These are phyloP conservation scores for Vigna nakashimae DNA, from an alignment of 306 rosid genomes.

Conservation along the genomic window DNA sequence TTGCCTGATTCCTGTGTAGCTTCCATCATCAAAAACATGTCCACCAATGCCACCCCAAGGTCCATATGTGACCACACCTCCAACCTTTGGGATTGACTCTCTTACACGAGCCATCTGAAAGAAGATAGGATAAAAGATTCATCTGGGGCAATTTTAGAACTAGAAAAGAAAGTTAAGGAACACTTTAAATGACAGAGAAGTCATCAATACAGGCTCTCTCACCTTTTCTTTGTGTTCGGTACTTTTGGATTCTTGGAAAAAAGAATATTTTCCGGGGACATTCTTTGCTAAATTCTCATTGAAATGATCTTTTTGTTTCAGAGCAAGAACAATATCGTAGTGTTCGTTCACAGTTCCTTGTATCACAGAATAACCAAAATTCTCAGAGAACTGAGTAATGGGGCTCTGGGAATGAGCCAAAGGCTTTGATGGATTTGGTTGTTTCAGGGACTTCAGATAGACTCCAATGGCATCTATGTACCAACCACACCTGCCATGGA, in stretches of 20 bases:
- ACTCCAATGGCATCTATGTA: slow-evolving; percentile 90
- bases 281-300: slow-evolving; percentile 54
- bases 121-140: slow-evolving; percentile 6
- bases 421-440: slow-evolving; percentile 49
- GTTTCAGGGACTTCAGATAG: slow-evolving; percentile 61
- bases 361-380: slow-evolving; percentile 71
- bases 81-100: slow-evolving; percentile 52
- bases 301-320: slow-evolving; percentile 69
- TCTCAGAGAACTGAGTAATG: slow-evolving; percentile 50
- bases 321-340: slow-evolving; percentile 82
- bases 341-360: slow-evolving; percentile 74
- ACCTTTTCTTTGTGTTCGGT: slow-evolving; percentile 58
- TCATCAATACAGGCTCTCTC: slow-evolving; percentile 9
- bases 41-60: slow-evolving; percentile 93
- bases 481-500: slow-evolving; percentile 79
- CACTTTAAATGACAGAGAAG: slow-evolving; percentile 33
- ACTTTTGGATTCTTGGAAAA: slow-evolving; percentile 45
- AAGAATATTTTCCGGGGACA: slow-evolving; percentile 45
- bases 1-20: slow-evolving; percentile 68
- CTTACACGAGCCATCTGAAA: slow-evolving; percentile 46
- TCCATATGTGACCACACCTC: slow-evolving; percentile 60
- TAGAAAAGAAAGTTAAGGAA: slow-evolving; percentile 26
- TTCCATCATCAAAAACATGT: slow-evolving; percentile 72
- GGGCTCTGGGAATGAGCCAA: slow-evolving; percentile 49
- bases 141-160: slow-evolving; percentile 21